These are phyloP conservation scores for Myochromella boudieri DNA, from an alignment of 768 basidiomycete genomes.

Conservation along the genomic window DNA sequence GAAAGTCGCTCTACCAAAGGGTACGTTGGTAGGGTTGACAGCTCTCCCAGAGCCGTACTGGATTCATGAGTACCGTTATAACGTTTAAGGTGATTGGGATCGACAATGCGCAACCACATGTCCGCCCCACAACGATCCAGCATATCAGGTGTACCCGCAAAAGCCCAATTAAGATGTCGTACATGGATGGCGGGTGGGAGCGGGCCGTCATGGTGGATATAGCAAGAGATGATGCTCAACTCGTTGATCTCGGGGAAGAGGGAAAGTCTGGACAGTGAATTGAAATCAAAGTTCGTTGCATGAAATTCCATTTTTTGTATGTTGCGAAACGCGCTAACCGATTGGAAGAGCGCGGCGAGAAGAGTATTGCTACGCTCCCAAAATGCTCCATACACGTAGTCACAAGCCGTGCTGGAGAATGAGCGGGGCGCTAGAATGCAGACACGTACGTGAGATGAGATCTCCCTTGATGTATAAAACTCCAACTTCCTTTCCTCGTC, in stretches of 20 bases:
- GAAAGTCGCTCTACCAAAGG: not conserved
- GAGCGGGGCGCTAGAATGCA: not conserved
- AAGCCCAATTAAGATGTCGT: not conserved
- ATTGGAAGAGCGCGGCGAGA: conserved; percentile 1
- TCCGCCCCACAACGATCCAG: not conserved
- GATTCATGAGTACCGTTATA: not conserved
- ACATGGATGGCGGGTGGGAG: not conserved
- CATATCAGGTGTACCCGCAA: too few relatives aligned
- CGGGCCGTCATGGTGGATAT: not conserved
- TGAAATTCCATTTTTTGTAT: not conserved
- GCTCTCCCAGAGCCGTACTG: not conserved
- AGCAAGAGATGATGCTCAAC: not conserved
- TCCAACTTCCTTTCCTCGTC: too few relatives aligned
- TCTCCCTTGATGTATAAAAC: too few relatives aligned
- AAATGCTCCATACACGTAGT: not conserved
- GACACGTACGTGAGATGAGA: not conserved
- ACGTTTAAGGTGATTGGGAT: not conserved
- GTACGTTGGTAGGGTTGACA: not conserved
- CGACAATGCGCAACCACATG: not conserved
- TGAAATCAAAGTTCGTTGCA: not conserved
- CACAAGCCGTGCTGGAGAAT: too few relatives aligned
- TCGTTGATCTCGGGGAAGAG: not conserved
- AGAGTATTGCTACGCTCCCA: not conserved
- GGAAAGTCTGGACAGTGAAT: not conserved
- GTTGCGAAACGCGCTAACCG: conserved; percentile 1